phyloP scores from a whole-genome alignment of 306 rosid species.

The Senna tora region DNA sequence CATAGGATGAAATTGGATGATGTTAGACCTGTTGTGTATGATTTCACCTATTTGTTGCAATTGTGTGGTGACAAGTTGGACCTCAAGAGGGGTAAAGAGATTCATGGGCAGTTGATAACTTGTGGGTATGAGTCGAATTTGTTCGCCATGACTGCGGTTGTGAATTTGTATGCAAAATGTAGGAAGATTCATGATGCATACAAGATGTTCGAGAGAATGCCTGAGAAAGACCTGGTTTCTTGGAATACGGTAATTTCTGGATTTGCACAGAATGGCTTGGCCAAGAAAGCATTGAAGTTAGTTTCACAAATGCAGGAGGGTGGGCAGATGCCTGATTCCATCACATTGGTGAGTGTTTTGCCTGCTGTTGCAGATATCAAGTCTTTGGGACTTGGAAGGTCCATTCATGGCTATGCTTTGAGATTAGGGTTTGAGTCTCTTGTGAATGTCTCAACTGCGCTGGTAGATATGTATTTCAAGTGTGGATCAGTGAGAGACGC shows the following conservation, averaged over 20 bases:
- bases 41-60: constrained; percentile 84
- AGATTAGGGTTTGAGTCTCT: constrained; percentile 66
- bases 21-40: constrained; percentile 76
- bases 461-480: constrained; percentile 83
- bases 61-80: constrained; percentile 69
- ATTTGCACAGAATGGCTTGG: constrained; percentile 78
- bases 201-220: constrained; percentile 92
- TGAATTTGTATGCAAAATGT: constrained; percentile 75
- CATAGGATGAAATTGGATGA: constrained; percentile 63
- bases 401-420: constrained; percentile 67
- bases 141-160: constrained; percentile 85
- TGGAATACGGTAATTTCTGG: constrained; percentile 86
- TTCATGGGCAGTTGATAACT: constrained; percentile 70
- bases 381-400: constrained; percentile 68
- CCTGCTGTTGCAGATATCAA: constrained; percentile 82
- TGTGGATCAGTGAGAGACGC: constrained; percentile 65
- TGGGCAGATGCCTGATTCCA: constrained; percentile 70
- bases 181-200: constrained; percentile 66
- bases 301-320: constrained; percentile 70
- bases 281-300: constrained; percentile 56
- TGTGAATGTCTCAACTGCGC: constrained; percentile 69
- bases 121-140: constrained; percentile 69
- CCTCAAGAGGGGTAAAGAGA: constrained; percentile 70
- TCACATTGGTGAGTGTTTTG: constrained; percentile 78
- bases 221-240: constrained; percentile 73